Conservation (phyloP, 2,329 filamentous ascomycete genomes). For the Chalaropsis thielavioides region DNA sequence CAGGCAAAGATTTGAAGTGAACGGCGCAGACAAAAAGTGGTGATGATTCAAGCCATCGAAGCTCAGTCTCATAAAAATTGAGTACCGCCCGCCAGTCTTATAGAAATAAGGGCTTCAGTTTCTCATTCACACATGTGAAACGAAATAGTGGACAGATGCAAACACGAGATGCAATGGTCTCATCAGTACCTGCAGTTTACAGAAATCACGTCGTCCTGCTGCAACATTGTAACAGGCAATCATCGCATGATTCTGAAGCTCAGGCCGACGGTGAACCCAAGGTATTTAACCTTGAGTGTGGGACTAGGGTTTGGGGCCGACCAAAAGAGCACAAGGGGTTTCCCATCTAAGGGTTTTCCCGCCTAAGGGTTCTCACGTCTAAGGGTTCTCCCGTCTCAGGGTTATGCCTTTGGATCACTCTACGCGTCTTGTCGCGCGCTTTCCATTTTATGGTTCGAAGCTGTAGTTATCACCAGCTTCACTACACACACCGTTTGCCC, state of each 20-base stretch:
- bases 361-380: not conserved
- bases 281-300: not conserved
- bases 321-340: not conserved
- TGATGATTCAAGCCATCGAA: not conserved
- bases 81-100: not conserved
- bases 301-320: not conserved
- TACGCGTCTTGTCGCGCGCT: not conserved
- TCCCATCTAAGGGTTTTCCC: not conserved
- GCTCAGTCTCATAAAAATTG: not conserved
- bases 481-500: not conserved
- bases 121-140: not conserved
- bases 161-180: not conserved
- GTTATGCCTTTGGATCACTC: not conserved
- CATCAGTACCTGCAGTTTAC: not conserved
- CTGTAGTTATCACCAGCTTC: not conserved
- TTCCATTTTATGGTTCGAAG: not conserved
- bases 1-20: not conserved
- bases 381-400: not conserved
- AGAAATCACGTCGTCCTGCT: not conserved
- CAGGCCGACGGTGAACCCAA: not conserved
- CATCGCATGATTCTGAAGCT: not conserved
- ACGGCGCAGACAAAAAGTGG: not conserved
- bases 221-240: constrained; percentile 5
- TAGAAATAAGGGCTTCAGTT: not conserved
- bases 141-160: not conserved